Base-by-base conservation (phyloP, 371 early-diverging fungal species). In the Circinella minor region DNA sequence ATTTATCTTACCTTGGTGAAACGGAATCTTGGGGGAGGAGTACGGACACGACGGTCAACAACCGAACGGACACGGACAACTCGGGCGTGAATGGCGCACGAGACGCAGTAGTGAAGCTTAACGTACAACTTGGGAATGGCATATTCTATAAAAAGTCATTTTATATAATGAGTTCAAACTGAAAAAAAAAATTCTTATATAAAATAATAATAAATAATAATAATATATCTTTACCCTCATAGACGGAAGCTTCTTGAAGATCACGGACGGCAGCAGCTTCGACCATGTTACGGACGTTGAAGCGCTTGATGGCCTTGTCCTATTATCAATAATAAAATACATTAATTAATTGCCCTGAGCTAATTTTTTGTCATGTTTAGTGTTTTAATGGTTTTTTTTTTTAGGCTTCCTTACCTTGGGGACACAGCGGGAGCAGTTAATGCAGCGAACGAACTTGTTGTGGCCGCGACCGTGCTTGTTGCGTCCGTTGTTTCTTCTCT, bases 271-370 rank as follows among this genome's bases (percentile, higher is more conserved):
- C 98, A 65, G 99, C 99, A 76, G 90, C 88, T 87, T 99, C 99
- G 69, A 99, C 94, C 93, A 99, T 95, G 88, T 95, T 95, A 77
- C 96, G 91, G 86, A 98, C 92, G 80, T 92, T 88, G 90, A 96
- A 96, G 73, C 98, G 92, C 92, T 98, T 98, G 87, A 99, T 95
- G 81, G 98, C 96, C 93, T 99, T 99, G 90, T 99, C 99, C 93
- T 67, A 49, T 55, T 17, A 6, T 4, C n/a, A 37, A 48, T 39
- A n/a, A 17, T 39, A 61, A 17, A 47, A 15, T 37, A 36, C 15
- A 15, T 8, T 18, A 43, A 43, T 43, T 11, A 4, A 63, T 14
- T 38, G 48, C 27, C 15, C 48, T 48, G 20, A 9, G 27, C 27
- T 27, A 14, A 36, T 34, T 49, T 34, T 43, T 65, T n/a, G n/a